These are phyloP conservation scores for Populus trichocarpa DNA, from an alignment of 441 rosid species.

Conservation along the genomic window DNA sequence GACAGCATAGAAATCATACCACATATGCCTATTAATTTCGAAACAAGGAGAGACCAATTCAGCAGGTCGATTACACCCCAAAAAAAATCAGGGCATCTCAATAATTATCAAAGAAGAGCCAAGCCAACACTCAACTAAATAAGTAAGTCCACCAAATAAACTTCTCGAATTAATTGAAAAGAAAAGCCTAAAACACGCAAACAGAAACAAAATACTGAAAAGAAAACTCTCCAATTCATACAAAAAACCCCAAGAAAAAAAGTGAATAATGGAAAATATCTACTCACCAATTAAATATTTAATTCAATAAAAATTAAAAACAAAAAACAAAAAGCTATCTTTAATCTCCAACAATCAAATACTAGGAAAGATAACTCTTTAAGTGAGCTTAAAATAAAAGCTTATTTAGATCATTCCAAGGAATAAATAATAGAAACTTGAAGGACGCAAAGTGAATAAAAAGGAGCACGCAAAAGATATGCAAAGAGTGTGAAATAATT, in stretches of 20 bases:
- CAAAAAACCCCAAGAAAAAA: background rate
- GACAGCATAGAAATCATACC: background rate
- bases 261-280: background rate
- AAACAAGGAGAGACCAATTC: background rate
- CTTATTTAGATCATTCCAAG: background rate
- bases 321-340: background rate
- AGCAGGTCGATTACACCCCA: background rate
- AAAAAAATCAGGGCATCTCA: background rate
- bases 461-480: constrained; percentile 9
- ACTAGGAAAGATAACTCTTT: background rate
- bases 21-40: background rate
- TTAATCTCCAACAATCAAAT: background rate
- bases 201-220: background rate
- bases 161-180: background rate
- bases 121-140: background rate
- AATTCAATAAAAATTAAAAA: background rate
- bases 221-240: background rate
- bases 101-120: background rate
- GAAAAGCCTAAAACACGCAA: background rate
- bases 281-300: background rate
- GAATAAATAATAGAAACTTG: background rate
- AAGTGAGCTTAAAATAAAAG: background rate
- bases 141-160: background rate
- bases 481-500: background rate
- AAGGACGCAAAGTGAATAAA: background rate